Evolutionary conservation across 768 basidiomycete species (phyloP).

Genomic region (Lactarius indigo): DNA sequence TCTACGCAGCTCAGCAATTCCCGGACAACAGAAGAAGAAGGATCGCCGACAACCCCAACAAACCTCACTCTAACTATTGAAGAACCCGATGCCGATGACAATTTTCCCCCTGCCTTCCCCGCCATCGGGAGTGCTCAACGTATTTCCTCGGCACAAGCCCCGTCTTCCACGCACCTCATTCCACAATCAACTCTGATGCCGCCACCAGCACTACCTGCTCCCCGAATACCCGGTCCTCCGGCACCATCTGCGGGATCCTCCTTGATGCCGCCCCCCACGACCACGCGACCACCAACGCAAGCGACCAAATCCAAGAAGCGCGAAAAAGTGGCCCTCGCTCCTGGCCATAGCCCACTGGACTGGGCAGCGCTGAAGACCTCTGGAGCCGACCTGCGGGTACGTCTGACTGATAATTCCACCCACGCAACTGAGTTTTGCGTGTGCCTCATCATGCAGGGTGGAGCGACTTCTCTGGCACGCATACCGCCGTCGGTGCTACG

Average conservation of each 20-base stretch:
- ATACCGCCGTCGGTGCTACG: constrained; percentile 77
- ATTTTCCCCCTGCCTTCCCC: constrained; percentile 72
- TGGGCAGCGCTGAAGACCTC: constrained; percentile 89
- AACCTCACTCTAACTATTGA: constrained; percentile 38
- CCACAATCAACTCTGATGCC: constrained; percentile 28
- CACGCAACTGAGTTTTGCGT: constrained; percentile 12
- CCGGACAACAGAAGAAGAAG: constrained; percentile 26
- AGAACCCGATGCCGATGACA: constrained; percentile 44
- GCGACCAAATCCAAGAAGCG: constrained; percentile 48
- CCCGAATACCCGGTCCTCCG: constrained; percentile 28
- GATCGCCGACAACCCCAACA: constrained; percentile 40
- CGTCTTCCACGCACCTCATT: constrained; percentile 28
- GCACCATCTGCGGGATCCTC: constrained; percentile 35
- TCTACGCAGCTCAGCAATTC: constrained; percentile 17
- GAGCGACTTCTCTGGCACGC: constrained; percentile 54
- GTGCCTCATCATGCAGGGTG: constrained; percentile 43
- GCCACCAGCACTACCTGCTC: constrained; percentile 39
- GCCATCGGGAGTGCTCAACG: constrained; percentile 70
- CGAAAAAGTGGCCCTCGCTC: constrained; percentile 83
- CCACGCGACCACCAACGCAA: constrained; percentile 55
- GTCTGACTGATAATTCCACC: constrained; percentile 23
- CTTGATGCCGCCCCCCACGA: constrained; percentile 57
- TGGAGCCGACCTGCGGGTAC: constrained; percentile 73
- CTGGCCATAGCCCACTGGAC: constrained; percentile 89
- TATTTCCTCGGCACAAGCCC: constrained; percentile 29